Base-by-base conservation (phyloP, 106 monocot genomes). In the Acanthochlamys bracteata region DNA sequence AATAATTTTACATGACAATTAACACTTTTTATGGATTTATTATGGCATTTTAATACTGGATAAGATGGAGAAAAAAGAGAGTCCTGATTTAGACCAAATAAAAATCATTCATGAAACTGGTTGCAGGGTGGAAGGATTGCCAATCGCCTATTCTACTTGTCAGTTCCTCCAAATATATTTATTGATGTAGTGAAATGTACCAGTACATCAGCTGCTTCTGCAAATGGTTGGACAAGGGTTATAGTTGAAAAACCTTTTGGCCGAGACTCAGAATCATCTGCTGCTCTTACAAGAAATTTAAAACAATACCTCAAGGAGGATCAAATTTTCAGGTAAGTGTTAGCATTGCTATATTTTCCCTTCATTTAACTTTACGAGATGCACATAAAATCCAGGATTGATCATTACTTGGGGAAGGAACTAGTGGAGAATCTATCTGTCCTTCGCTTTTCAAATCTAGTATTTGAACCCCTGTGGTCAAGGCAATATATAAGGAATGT, bases 221-320 rank as follows among this genome's bases (percentile, higher is more conserved):
- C 61, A 39, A 89, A 83, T 82, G 93, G 93, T 16, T 89, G 93
- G 93, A 94, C 93, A 41, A 81, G 93, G 70, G 86, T 94, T 14
- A 94, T 94, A 61, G 89, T 94, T 27, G 93, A 94, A 71, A 94
- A 94, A 25, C 93, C 93, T 0, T 94, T 94, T 77, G 93, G 93
- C 4, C 79, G 89, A 11, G 93, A 94, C 39, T 81, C 79, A 33
- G 83, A 89, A 61, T 89, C 93, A 63, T 94, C 93, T 64, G 83
- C 93, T 70, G 74, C 89, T 49, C 75, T 94, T 70, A 94, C 93
- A 51, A 73, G 85, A 63, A 71, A 73, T 42, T 65, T 89, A 55
- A 94, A 94, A 51, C 69, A 84, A 41, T 94, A 94, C 55, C 71
- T 94, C 42, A 63, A 56, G 7, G 93, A 94, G 71, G 89, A 94